Conservation (phyloP, 129 eudicot genomes). For the Artemisia annua region DNA sequence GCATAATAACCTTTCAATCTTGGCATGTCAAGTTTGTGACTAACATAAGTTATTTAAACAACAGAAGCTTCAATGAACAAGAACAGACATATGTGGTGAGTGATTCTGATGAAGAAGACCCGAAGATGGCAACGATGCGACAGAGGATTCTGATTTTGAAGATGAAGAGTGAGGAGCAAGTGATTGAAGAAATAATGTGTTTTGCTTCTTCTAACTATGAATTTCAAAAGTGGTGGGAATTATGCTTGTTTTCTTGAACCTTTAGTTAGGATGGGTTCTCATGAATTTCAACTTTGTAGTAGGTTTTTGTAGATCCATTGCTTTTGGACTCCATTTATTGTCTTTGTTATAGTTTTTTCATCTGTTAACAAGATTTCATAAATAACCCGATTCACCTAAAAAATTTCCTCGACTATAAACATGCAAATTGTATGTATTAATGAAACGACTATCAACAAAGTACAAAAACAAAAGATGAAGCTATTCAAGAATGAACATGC, state of each 20-base stretch:
- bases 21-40: background rate
- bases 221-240: constrained; percentile 19
- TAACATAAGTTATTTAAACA: background rate
- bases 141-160: constrained; percentile 45
- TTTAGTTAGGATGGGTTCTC: background rate
- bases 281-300: background rate
- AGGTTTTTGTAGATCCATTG: background rate
- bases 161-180: too few relatives aligned
- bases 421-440: too few relatives aligned
- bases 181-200: background rate
- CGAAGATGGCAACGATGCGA: constrained; percentile 24
- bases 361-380: too few relatives aligned
- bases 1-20: background rate
- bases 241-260: constrained; percentile 13
- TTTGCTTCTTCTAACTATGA: background rate
- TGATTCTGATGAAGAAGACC: constrained; percentile 51
- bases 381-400: too few relatives aligned
- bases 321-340: background rate
- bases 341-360: too few relatives aligned
- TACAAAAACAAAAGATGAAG: too few relatives aligned
- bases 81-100: constrained; percentile 54
- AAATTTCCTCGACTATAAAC: too few relatives aligned
- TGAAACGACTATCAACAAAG: too few relatives aligned
- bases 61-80: constrained; percentile 41
- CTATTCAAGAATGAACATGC: too few relatives aligned